A percentile compares a stretch with the other conserved stretches of the same genome.
Evolutionary conservation across 2,329 filamentous ascomycete species (phyloP).

Genomic region (Diaporthe aspalathi): DNA sequence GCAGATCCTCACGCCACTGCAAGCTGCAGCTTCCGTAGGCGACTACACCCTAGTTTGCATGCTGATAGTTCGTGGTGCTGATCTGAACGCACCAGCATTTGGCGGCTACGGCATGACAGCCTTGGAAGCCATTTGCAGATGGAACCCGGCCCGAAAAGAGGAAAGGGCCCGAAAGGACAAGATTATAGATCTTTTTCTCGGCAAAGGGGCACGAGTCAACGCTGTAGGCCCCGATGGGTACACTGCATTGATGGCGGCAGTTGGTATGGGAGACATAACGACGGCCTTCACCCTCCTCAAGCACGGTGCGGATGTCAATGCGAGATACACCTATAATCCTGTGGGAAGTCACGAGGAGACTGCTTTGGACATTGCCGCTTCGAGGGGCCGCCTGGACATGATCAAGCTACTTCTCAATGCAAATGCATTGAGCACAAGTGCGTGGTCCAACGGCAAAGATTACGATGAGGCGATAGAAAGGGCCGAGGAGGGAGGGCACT

Average conservation of each 20-base stretch:
- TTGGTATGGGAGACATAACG: not conserved
- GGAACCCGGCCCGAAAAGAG: not conserved
- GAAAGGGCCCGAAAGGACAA: not conserved
- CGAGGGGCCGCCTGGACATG: not conserved
- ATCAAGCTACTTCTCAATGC: slow-evolving; percentile 28
- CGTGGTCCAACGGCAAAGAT: not conserved
- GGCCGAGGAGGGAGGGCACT: accelerated
- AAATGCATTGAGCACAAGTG: not conserved
- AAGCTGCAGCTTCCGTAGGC: not conserved
- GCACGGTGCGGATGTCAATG: not conserved
- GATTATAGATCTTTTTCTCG: not conserved
- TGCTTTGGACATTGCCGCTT: slow-evolving; percentile 6
- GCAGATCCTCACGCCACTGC: not conserved
- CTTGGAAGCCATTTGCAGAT: not conserved
- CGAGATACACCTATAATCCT: not conserved
- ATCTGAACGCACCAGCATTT: not conserved
- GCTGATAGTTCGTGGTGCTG: not conserved
- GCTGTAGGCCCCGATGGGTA: not conserved
- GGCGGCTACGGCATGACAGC: not conserved
- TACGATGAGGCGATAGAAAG: slow-evolving; percentile 8
- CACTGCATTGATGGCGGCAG: not conserved
- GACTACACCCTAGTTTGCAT: not conserved
- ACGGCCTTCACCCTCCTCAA: not conserved
- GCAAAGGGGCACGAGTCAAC: not conserved
- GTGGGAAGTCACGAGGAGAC: not conserved